Conservation (phyloP, 495 filamentous ascomycete species). For the Neurospora tetraspora region DNA sequence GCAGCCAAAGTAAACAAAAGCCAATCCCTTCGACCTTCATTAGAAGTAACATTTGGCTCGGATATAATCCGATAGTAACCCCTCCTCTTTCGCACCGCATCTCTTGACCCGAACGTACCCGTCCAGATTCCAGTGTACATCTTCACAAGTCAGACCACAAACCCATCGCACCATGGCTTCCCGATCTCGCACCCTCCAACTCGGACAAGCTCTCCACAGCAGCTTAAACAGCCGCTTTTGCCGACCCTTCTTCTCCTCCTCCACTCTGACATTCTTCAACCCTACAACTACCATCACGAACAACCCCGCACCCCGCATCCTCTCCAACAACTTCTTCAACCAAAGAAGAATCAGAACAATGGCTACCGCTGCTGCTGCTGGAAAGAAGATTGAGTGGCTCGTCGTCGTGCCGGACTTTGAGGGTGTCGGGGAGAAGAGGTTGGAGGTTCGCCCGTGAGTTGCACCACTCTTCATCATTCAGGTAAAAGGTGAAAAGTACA, state of each 20-base stretch:
- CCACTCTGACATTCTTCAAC: neutral
- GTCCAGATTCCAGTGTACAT: neutral
- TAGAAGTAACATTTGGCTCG: neutral
- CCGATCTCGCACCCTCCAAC: neutral
- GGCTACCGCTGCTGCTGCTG: conserved; percentile 24
- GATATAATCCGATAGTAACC: neutral
- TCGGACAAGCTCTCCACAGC: neutral
- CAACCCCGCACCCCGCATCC: neutral
- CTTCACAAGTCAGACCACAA: no score
- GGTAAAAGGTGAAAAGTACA: no score
- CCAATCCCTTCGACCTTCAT: neutral
- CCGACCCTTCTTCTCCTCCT: neutral
- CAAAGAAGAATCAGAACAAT: conserved; percentile 20
- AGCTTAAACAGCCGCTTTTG: neutral
- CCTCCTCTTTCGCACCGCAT: neutral
- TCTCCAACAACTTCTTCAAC: neutral
- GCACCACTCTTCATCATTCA: neutral
- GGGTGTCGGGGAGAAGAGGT: conserved; percentile 52
- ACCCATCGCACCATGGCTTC: neutral
- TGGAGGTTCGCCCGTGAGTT: conserved; percentile 62
- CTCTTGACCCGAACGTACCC: neutral
- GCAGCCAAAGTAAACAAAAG: neutral
- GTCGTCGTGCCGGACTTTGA: conserved; percentile 73
- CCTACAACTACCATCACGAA: neutral
- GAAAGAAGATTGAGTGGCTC: conserved; percentile 67